Percentiles rank a stretch among this genome's conserved stretches.
These are phyloP conservation scores for Ramularia collo-cygni DNA, from an alignment of 2,329 filamentous ascomycete genomes.

Conservation along the genomic window DNA sequence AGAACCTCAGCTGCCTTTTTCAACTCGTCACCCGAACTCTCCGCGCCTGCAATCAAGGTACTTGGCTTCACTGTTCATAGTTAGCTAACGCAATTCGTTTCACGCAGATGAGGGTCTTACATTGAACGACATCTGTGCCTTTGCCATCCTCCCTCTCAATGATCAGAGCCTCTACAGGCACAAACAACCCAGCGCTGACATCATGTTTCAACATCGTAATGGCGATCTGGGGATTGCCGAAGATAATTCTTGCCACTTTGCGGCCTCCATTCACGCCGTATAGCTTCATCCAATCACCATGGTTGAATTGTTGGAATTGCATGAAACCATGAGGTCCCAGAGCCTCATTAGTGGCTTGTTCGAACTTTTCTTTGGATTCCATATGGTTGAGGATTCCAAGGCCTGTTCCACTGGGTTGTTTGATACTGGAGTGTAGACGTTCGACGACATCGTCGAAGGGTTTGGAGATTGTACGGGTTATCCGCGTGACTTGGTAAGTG, in stretches of 20 bases:
- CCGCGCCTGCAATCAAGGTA: conserved; percentile 14
- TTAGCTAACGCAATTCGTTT: neutral
- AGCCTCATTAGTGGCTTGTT: conserved; percentile 7
- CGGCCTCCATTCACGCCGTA: conserved; percentile 10
- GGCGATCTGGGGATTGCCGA: conserved; percentile 13
- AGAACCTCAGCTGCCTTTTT: conserved; percentile 10
- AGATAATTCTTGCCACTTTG: conserved; percentile 10
- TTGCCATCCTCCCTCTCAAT: conserved; percentile 11
- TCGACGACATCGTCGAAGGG: conserved; percentile 11
- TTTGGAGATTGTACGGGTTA: conserved; percentile 10
- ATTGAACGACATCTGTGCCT: conserved; percentile 10
- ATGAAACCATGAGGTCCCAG: conserved; percentile 14
- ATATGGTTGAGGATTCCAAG: conserved; percentile 13
- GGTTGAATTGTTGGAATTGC: conserved; percentile 11
- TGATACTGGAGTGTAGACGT: conserved; percentile 13
- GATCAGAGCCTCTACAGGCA: conserved; percentile 13
- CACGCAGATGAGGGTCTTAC: neutral
- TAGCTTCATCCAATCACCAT: conserved; percentile 11
- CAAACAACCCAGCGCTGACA: conserved; percentile 15
- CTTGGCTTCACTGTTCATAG: conserved; percentile 8
- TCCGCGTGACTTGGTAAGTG: conserved; percentile 10
- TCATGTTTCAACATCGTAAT: conserved; percentile 14
- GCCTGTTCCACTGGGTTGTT: conserved; percentile 5
- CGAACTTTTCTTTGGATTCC: conserved; percentile 10
- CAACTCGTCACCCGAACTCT: conserved; percentile 7